Evolutionary conservation across 345 rosid species (phyloP), one percentile per base, ranked within the genome.

Genomic region (Corchorus capsularis): DNA sequence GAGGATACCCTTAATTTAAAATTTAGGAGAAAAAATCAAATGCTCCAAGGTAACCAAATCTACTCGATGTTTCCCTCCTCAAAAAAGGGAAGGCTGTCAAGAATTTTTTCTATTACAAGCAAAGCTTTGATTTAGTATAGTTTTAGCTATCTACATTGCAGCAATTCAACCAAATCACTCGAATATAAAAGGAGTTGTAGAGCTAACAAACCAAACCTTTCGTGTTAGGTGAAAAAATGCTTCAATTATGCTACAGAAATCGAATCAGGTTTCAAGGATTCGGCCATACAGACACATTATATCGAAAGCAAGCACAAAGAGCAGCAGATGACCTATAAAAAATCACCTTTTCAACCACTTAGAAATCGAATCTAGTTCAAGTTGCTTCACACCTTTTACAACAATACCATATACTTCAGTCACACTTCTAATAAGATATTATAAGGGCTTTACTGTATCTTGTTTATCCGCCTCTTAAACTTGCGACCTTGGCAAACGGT

Each of bases 391-490:
- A 37, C 63, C 47, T 78, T 17, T n/a, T 14, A 37, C 32, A 7
- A 69, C 71, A 79, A 60, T 69, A 39, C 16, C 49, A 68, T 59
- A 72, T 39, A 27, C 77, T 19, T 3, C 47, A 68, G 20, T 50
- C 19, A 61, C 69, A 61, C 19, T 45, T 56, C 39, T 61, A 45
- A 9, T 19, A 52, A 27, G 59, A 74, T 60, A 74, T 62, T 74
- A 53, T 75, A 69, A 16, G 45, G 71, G 71, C 63, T 5, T 57
- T 27, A 49, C 74, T 3, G 14, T 13, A 32, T 11, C 70, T 63
- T 0, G 4, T 20, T 8, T 53, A 56, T 46, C 7, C 35, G 20
- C 72, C 46, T 46, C 53, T 5, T 11, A 0, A 64, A 43, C 45
- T 54, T 71, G n/a, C 39, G 70, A 34, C 65, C 75, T 52, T 8